These are phyloP conservation scores for Gleditsia sinensis DNA, from an alignment of 306 rosid species.

Conservation along the genomic window DNA sequence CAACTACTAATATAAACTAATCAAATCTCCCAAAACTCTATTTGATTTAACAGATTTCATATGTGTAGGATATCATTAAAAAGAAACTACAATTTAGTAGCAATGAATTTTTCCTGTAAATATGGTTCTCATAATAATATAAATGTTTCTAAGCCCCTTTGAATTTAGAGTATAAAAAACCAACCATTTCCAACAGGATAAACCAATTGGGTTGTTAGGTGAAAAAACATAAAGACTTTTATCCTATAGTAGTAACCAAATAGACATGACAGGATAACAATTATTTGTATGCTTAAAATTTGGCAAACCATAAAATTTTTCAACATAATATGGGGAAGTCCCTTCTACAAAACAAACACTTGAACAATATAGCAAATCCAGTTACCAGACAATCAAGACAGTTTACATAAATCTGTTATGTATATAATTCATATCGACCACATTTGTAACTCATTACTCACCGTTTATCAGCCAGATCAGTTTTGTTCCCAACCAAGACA, in stretches of 20 bases:
- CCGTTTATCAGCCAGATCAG: conserved; percentile 88
- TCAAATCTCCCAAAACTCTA: neutral
- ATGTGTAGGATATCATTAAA: neutral
- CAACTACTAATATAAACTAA: neutral
- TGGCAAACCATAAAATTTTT: neutral
- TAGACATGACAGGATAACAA: neutral
- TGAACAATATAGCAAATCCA: neutral
- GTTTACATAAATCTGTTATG: neutral
- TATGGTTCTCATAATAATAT: neutral
- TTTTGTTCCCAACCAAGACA: conserved; percentile 87
- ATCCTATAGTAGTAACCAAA: neutral
- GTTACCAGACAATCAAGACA: neutral
- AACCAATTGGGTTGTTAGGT: neutral
- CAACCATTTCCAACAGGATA: neutral
- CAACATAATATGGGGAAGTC: neutral
- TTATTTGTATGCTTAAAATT: neutral
- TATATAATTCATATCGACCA: neutral
- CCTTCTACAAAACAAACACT: neutral
- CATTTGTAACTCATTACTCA: conserved; percentile 33
- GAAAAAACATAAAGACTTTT: neutral
- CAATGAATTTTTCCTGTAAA: neutral
- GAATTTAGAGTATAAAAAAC: too few species aligned
- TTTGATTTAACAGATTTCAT: neutral
- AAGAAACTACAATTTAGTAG: neutral
- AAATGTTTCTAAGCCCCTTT: neutral